Evolutionary conservation across 257 asterid species (phyloP), one percentile per base, ranked within the genome.

Genomic region (Penstemon eatonii): DNA sequence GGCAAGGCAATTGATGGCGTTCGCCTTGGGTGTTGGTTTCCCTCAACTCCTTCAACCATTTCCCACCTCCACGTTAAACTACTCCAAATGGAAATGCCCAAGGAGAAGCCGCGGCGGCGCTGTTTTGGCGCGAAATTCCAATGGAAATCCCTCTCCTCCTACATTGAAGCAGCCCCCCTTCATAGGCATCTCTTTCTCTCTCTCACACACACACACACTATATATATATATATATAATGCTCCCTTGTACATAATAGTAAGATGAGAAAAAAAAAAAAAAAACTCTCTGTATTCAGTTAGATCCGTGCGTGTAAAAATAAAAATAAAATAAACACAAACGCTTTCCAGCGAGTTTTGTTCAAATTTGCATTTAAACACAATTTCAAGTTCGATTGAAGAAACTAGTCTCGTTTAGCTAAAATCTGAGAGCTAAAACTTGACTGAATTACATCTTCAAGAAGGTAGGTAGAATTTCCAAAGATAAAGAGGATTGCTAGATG

Each of bases 111-210:
- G 68, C 60, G 70, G 33, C 33, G 58, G 56, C 12, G 41, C 79
- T 47, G 55, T 65, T 44, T 60, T 65, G 37, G 75, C 78, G 25
- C 70, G 74, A 49, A 61, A 42, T 63, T 67, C 83, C 73, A 54
- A 71, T 38, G 71, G 38, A 38, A 25, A 44, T 45, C 15, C 33
- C 3, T 41, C 69, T 7, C 69, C 49, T 51, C 76, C 78, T 42
- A 25, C 86, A 40, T 69, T 45, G 68, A 67, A 67, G 19, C 56
- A 52, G 45, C 42, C 65, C 19, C 42, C 65, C 19, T 73, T 84
- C 66, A 10, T 83, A 81, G 89, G 89, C 76, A 41, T 42, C 63
- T 13, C 46, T 13, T 15, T 53, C 57, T 54, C 54, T 51, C 46
- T 71, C 4, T 43, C 74, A 0, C 18, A 15, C 18, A 15, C 18